Percentiles rank a stretch among this genome's conserved stretches.
Evolutionary conservation across 805 yeast species (phyloP).

Genomic region (Jamesozyma gamospora): DNA sequence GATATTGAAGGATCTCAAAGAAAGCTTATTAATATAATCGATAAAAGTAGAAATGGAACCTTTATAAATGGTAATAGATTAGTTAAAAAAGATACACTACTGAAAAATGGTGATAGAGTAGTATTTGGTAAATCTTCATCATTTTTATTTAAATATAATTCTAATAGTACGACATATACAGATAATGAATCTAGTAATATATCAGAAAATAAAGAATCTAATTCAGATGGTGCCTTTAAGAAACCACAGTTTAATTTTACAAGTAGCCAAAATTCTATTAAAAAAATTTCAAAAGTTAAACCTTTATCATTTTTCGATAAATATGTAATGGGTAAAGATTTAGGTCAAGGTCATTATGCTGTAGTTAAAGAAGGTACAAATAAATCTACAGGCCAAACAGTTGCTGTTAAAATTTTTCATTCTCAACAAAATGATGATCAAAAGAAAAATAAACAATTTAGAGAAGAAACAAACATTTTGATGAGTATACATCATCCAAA

Average conservation of each 20-base stretch:
- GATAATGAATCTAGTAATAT: background rate
- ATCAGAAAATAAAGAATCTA: background rate
- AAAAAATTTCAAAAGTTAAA: constrained; percentile 9
- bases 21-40: constrained; percentile 40
- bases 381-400: constrained; percentile 46
- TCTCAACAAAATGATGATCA: constrained; percentile 38
- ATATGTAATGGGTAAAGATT: constrained; percentile 39
- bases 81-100: constrained; percentile 37
- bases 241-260: constrained; percentile 20
- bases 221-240: constrained; percentile 16
- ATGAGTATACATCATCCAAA: constrained; percentile 59
- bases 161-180: background rate
- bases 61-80: constrained; percentile 48
- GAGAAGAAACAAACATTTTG: constrained; percentile 59
- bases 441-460: constrained; percentile 35
- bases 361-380: constrained; percentile 63
- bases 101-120: constrained; percentile 56
- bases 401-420: constrained; percentile 68
- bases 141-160: constrained; percentile 38
- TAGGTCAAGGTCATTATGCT: constrained; percentile 76
- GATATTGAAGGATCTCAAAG: constrained; percentile 28
- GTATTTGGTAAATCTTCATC: constrained; percentile 47
- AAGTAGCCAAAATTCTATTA: constrained; percentile 16
- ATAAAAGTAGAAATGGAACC: constrained; percentile 53
- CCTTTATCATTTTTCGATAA: constrained; percentile 46